These are phyloP conservation scores for Paramyrothecium roridum DNA, from an alignment of 2,329 filamentous ascomycete genomes.

Conservation along the genomic window DNA sequence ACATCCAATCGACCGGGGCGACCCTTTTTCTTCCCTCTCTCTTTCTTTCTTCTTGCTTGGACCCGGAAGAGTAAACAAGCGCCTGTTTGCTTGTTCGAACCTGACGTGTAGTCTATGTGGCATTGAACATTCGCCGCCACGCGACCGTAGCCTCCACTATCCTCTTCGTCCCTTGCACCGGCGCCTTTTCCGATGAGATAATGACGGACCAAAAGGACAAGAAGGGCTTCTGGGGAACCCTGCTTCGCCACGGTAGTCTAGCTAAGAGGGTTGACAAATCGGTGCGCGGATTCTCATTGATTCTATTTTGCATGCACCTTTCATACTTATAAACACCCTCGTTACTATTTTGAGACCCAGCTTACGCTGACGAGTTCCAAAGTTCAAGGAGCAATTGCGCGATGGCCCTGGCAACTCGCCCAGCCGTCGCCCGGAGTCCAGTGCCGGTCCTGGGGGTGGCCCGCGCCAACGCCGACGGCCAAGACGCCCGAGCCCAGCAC, in stretches of 20 bases:
- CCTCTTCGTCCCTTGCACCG: not conserved
- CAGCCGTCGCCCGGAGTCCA: not conserved
- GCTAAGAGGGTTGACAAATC: slow-evolving; percentile 19
- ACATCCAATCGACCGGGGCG: not conserved
- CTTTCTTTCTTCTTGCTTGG: not conserved
- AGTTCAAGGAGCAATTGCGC: not conserved
- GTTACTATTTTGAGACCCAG: too few relatives aligned
- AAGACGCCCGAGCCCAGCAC: slow-evolving; percentile 31
- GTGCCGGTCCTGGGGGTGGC: slow-evolving; percentile 2
- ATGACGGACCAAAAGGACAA: slow-evolving; percentile 31
- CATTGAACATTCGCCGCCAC: slow-evolving; percentile 1
- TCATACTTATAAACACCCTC: too few relatives aligned
- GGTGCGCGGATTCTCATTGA: not conserved
- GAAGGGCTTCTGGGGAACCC: slow-evolving; percentile 43
- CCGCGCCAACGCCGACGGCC: slow-evolving; percentile 36
- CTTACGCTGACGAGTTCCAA: not conserved
- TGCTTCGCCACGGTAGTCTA: slow-evolving; percentile 47
- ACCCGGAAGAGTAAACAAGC: not conserved
- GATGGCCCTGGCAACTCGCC: not conserved
- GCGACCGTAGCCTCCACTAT: not conserved
- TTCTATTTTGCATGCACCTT: not conserved
- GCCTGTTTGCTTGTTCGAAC: not conserved
- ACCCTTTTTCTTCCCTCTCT: too few relatives aligned
- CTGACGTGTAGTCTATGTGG: not conserved
- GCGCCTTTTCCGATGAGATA: slow-evolving; percentile 2